A percentile compares a stretch with the other conserved stretches of the same genome.
Evolutionary conservation across 2,329 filamentous ascomycete species (phyloP).

Genomic region (Fusarium luffae): DNA sequence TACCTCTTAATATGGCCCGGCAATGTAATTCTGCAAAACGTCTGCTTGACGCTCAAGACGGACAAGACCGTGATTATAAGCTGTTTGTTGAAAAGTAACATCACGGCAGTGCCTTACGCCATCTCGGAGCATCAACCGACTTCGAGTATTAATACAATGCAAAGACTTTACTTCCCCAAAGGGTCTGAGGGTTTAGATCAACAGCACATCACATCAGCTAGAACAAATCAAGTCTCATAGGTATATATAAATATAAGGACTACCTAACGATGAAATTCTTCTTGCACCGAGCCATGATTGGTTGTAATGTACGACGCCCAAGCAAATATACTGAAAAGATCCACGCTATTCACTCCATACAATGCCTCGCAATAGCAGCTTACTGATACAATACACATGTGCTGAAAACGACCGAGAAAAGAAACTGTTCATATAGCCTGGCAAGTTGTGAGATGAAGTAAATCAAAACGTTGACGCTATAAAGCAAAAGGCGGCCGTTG

Average conservation of each 20-base stretch:
- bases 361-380: conserved; percentile 34
- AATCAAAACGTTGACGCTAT: conserved; percentile 1
- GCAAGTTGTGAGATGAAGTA: not conserved
- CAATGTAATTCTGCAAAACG: conserved; percentile 9
- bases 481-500: conserved; percentile 7
- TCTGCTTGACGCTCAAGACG: not conserved
- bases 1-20: conserved; percentile 1
- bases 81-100: not conserved
- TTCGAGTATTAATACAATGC: not conserved
- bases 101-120: not conserved
- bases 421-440: not conserved
- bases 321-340: conserved; percentile 9
- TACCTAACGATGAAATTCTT: not conserved
- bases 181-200: not conserved
- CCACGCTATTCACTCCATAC: conserved; percentile 33
- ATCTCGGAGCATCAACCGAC: not conserved
- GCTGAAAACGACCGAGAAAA: not conserved
- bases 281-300: not conserved
- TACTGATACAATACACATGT: conserved; percentile 17
- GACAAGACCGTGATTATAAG: too few relatives aligned
- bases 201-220: not conserved
- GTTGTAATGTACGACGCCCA: conserved; percentile 6
- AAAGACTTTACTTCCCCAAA: not conserved
- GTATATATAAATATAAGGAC: conserved; percentile 15
- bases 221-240: not conserved